Evolutionary conservation across 129 eudicot genomes (phyloP).

Genomic region (Tanacetum coccineum): DNA sequence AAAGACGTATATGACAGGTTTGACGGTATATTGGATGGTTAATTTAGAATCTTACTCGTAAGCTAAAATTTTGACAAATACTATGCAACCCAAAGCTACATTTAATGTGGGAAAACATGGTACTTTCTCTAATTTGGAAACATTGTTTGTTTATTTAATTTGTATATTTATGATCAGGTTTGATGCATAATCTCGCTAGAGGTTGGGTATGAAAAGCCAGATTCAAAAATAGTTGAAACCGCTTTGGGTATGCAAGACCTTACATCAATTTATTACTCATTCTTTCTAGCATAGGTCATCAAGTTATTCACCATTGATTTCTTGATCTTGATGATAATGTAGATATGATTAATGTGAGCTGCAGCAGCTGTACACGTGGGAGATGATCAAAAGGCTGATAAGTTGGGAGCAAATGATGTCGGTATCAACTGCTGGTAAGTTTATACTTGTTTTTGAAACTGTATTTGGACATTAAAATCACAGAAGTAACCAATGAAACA

Average conservation of each 20-base stretch:
- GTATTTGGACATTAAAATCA: background rate
- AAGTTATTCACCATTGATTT: background rate
- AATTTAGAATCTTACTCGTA: background rate
- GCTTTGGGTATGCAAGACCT: slow-evolving; percentile 63
- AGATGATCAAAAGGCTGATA: slow-evolving; percentile 81
- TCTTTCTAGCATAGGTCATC: slow-evolving; percentile 6
- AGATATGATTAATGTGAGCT: slow-evolving; percentile 67
- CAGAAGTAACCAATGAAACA: too few species aligned
- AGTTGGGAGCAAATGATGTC: slow-evolving; percentile 75
- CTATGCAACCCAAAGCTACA: too few species aligned
- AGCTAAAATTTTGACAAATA: background rate
- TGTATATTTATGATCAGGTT: slow-evolving; percentile 46
- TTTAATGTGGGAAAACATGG: slow-evolving; percentile 3
- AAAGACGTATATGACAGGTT: background rate
- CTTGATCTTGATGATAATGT: slow-evolving; percentile 20
- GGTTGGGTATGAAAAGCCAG: slow-evolving; percentile 93
- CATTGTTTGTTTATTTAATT: background rate
- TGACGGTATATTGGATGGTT: slow-evolving; percentile 3
- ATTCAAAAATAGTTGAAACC: slow-evolving; percentile 64
- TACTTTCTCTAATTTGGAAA: background rate
- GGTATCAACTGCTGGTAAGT: slow-evolving; percentile 90
- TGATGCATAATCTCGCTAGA: slow-evolving; percentile 91
- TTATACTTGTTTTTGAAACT: background rate
- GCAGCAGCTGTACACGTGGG: slow-evolving; percentile 79
- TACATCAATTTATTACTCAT: background rate